Conservation (phyloP, 2,329 filamentous ascomycete species). For the Nemania serpens region DNA sequence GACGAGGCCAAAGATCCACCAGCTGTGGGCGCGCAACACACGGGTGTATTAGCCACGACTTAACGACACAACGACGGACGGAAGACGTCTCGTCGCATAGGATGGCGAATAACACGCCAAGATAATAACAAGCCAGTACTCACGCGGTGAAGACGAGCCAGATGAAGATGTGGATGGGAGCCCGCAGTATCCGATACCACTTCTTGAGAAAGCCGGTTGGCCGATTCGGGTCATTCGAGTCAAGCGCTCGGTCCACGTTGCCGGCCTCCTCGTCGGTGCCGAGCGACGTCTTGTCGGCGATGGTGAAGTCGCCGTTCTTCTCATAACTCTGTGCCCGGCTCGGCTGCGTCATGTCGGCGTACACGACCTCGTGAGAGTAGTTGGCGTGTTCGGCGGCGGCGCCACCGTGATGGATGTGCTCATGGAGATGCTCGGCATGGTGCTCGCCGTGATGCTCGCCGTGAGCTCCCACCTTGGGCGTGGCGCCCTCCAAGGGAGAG, state of each 20-base stretch:
- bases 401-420: constrained; percentile 49
- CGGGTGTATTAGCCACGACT: constrained; percentile 18
- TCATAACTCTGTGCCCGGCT: constrained; percentile 43
- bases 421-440: constrained; percentile 38
- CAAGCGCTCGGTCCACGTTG: constrained; percentile 35
- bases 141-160: constrained; percentile 46
- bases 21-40: constrained; percentile 36
- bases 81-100: background rate
- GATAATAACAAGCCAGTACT: constrained; percentile 32
- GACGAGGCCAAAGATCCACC: constrained; percentile 53
- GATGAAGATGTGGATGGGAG: constrained; percentile 51
- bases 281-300: constrained; percentile 38
- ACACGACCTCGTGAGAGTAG: constrained; percentile 52
- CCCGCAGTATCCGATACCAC: constrained; percentile 51
- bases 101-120: background rate
- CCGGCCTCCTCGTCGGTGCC: constrained; percentile 41
- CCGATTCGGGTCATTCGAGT: constrained; percentile 27
- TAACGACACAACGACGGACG: background rate
- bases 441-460: constrained; percentile 44
- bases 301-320: constrained; percentile 25
- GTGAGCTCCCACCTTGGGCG: constrained; percentile 40
- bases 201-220: constrained; percentile 32
- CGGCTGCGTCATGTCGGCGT: constrained; percentile 49
- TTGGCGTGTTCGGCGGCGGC: constrained; percentile 40
- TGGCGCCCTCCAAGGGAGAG: constrained; percentile 29